Evolutionary conservation across 768 basidiomycete species (phyloP).

Genomic region (Termitomyces sp.): DNA sequence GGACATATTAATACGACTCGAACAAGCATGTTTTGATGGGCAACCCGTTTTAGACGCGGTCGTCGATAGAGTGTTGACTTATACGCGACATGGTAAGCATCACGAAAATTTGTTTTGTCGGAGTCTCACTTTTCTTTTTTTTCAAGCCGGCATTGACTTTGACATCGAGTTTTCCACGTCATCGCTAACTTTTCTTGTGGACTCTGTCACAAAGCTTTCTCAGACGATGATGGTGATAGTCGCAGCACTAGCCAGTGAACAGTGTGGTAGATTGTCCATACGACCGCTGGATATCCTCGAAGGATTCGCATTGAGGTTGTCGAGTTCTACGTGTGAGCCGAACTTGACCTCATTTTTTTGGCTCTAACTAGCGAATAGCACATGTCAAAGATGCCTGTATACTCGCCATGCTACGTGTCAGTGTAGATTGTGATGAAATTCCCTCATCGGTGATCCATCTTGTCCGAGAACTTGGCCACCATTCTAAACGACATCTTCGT

Average conservation of each 20-base stretch:
- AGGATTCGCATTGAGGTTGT: constrained; percentile 36
- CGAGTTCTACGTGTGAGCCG: constrained; percentile 36
- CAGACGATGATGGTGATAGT: constrained; percentile 63
- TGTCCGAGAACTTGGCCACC: constrained; percentile 38
- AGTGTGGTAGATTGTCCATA: constrained; percentile 43
- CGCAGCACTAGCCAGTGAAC: constrained; percentile 64
- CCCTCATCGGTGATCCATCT: constrained; percentile 35
- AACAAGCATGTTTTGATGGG: constrained; percentile 23
- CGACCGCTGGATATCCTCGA: constrained; percentile 43
- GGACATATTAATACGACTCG: constrained; percentile 33
- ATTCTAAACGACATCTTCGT: constrained; percentile 49
- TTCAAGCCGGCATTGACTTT: constrained; percentile 34
- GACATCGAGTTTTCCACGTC: constrained; percentile 38
- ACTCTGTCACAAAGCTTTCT: constrained; percentile 30
- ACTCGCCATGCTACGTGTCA: constrained; percentile 63
- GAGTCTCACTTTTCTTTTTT: not conserved
- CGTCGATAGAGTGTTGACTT: constrained; percentile 49
- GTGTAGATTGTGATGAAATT: constrained; percentile 50
- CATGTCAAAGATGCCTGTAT: constrained; percentile 71
- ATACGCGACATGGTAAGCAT: constrained; percentile 43
- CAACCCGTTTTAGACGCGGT: constrained; percentile 46
- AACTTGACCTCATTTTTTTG: not conserved
- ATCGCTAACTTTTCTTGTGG: constrained; percentile 37
- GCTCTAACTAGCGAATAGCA: constrained; percentile 32
- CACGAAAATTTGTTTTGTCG: not conserved